Evolutionary conservation across 768 basidiomycete species (phyloP).

Genomic region (Chiua virens): DNA sequence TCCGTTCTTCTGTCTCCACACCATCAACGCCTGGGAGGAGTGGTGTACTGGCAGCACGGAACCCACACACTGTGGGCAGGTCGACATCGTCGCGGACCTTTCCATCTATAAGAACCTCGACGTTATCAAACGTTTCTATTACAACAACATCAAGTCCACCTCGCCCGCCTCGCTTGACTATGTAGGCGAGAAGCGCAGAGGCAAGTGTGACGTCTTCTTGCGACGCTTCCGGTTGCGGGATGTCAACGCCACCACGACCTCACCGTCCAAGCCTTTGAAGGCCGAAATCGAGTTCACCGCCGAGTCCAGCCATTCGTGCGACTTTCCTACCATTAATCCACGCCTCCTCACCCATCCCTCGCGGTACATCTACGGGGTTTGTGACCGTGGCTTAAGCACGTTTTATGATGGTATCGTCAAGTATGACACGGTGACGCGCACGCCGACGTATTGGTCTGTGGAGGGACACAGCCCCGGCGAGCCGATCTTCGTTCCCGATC

Average conservation of each 20-base stretch:
- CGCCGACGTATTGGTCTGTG: slow-evolving; percentile 26
- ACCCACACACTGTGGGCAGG: slow-evolving; percentile 11
- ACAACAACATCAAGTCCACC: slow-evolving; percentile 27
- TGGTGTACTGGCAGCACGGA: slow-evolving; percentile 17
- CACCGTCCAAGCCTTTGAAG: slow-evolving; percentile 13
- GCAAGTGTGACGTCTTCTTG: slow-evolving; percentile 20
- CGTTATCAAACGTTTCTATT: slow-evolving; percentile 33
- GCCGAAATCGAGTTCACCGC: slow-evolving; percentile 22
- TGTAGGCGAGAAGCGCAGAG: slow-evolving; percentile 17
- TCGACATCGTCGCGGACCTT: slow-evolving; percentile 37
- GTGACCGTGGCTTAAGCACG: slow-evolving; percentile 28
- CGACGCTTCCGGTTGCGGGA: slow-evolving; percentile 33
- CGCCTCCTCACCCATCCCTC: slow-evolving; percentile 30
- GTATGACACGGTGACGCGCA: slow-evolving; percentile 30
- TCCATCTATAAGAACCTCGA: slow-evolving; percentile 34
- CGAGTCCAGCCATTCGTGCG: slow-evolving; percentile 29
- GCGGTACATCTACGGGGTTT: slow-evolving; percentile 34
- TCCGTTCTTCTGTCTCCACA: slow-evolving; percentile 42
- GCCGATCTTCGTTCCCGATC: slow-evolving; percentile 37
- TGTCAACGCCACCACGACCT: slow-evolving; percentile 18
- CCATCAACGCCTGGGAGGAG: slow-evolving; percentile 40
- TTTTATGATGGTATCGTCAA: slow-evolving; percentile 38
- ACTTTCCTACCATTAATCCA: slow-evolving; percentile 38
- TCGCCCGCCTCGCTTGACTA: slow-evolving; percentile 27
- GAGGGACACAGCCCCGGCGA: slow-evolving; percentile 35